Base-by-base conservation (phyloP, 371 early-diverging fungal genomes). In the Massospora cicadina region DNA sequence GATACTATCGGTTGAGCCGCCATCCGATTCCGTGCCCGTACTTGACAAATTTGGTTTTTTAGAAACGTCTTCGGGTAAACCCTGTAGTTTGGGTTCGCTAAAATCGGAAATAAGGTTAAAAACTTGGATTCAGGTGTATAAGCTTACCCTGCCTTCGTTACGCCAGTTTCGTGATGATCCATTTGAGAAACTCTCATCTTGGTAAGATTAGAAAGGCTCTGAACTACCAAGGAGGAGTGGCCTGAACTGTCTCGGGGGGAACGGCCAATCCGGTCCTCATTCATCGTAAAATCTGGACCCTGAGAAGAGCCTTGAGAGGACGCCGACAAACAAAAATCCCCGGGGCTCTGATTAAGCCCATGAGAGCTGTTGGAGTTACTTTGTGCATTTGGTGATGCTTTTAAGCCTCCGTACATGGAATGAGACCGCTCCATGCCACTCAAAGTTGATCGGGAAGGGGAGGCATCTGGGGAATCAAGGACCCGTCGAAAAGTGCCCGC, bases 331-430 rank as follows among this genome's bases (percentile, higher is more conserved):
- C 17, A 10, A 10, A 10, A 5, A 10, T 43, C 43, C 10, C 10
- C 5, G 17, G 5, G 5, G 17, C 43, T 43, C 10, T 10, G 5
- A 43, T 43, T 43, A 43, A 17, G 5, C 43, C 43, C 43, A 43
- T 5, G 43, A 17, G 5, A 43, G 43, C 43, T 43, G 17, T 5
- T 5, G 17, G 43, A 43, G n/a, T n/a, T n/a, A n/a, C n/a, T n/a
- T n/a, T n/a, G n/a, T n/a, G n/a, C n/a, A n/a, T n/a, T n/a, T n/a
- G n/a, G n/a, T n/a, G 60, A 23, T 60, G 60, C 7, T 33, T 43
- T 31, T 26, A 62, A 62, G 12, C 62, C 62, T 33, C 62, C 62
- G 26, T 62, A 62, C 62, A 62, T 62, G 7, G 62, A 62, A n/a
- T 62, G 62, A 23, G 62, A 62, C 21, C 62, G 12, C 25, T 62